Evolutionary conservation across 345 rosid genomes (phyloP).

Genomic region (Trapa bicornis): DNA sequence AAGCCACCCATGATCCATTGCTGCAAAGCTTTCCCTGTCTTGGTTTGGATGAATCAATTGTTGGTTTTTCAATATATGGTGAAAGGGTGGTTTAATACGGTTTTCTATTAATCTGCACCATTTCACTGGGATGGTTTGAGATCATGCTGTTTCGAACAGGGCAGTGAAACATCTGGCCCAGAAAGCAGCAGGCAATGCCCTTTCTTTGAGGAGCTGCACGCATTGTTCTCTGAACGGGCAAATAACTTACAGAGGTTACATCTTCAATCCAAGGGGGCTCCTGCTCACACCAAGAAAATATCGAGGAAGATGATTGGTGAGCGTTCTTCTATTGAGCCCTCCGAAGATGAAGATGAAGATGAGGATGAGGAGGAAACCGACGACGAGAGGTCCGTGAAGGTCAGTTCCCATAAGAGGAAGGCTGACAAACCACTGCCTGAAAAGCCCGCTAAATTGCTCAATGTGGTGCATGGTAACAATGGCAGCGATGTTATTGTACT

Average conservation of each 20-base stretch:
- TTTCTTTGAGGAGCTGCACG: conserved; percentile 44
- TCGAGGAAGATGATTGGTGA: conserved; percentile 16
- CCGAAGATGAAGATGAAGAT: conserved; percentile 28
- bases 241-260: conserved; percentile 29
- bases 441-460: conserved; percentile 14
- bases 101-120: neutral
- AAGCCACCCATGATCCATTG: too few species aligned
- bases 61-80: neutral
- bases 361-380: conserved; percentile 22
- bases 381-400: conserved; percentile 16
- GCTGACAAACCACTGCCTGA: conserved; percentile 12
- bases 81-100: neutral
- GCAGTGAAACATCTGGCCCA: conserved; percentile 43
- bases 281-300: conserved; percentile 21
- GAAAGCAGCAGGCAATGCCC: conserved; percentile 35
- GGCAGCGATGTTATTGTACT: conserved; percentile 16
- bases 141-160: conserved; percentile 15
- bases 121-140: neutral
- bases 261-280: conserved; percentile 25
- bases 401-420: conserved; percentile 30
- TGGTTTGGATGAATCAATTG: neutral
- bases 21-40: too few species aligned
- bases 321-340: conserved; percentile 24
- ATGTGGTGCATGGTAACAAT: neutral
- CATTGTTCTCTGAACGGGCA: conserved; percentile 29